Conservation (phyloP, 768 basidiomycete species). For the Polyporus arcularius region DNA sequence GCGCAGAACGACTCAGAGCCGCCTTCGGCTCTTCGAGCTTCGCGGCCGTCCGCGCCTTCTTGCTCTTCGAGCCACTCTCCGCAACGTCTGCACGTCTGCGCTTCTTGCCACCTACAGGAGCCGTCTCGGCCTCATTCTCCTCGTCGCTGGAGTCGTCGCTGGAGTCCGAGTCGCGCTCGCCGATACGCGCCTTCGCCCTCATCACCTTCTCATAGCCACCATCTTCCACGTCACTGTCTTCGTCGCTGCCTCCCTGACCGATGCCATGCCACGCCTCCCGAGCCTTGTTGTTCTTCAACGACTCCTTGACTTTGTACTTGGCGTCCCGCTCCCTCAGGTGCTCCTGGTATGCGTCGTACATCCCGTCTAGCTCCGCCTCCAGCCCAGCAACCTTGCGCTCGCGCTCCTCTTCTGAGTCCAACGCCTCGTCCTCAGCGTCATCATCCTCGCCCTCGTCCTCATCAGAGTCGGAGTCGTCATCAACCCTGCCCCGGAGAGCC, state of each 20-base stretch:
- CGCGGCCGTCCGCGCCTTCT: slow-evolving; percentile 55
- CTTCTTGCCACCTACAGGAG: slow-evolving; percentile 37
- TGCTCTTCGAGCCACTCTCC: slow-evolving; percentile 33
- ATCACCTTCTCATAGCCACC: slow-evolving; percentile 77
- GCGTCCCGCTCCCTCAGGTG: slow-evolving; percentile 80
- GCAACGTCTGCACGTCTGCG: slow-evolving; percentile 36
- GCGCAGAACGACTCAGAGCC: slow-evolving; percentile 55
- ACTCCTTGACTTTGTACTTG: slow-evolving; percentile 84
- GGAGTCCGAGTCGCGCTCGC: slow-evolving; percentile 49
- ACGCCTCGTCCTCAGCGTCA: slow-evolving; percentile 40
- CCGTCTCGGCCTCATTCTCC: slow-evolving; percentile 38
- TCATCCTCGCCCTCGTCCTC: slow-evolving; percentile 42
- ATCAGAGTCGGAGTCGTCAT: slow-evolving; percentile 44
- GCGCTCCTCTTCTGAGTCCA: slow-evolving; percentile 71
- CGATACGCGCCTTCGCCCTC: slow-evolving; percentile 48
- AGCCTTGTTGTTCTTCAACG: slow-evolving; percentile 69
- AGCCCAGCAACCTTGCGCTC: slow-evolving; percentile 61
- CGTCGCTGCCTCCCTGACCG: slow-evolving; percentile 42
- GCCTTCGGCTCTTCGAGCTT: slow-evolving; percentile 43
- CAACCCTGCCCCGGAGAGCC: slow-evolving; percentile 41
- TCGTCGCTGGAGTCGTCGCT: slow-evolving; percentile 49
- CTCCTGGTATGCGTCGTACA: slow-evolving; percentile 87
- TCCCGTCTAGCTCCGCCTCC: slow-evolving; percentile 84
- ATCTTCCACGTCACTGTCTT: slow-evolving; percentile 39
- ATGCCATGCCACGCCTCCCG: slow-evolving; percentile 86